Base-by-base conservation (phyloP, 371 early-diverging fungal genomes). In the Mucor sp. region DNA sequence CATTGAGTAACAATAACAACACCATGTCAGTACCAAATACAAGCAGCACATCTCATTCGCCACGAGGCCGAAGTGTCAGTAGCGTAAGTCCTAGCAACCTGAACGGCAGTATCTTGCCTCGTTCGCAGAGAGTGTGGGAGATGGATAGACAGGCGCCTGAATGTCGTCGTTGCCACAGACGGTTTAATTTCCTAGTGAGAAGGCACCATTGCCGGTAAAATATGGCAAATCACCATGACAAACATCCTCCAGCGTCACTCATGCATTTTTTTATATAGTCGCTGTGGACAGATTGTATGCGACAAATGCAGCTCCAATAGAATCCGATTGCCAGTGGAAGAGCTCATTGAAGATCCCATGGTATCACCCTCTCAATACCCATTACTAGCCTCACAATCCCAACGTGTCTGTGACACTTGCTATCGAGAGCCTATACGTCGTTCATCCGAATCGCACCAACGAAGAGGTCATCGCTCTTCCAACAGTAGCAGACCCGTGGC, bases 201-300 rank as follows among this genome's bases (percentile, higher is more conserved):
- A 87, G 92, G 57, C 94, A 92, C 67, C 93, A 93, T 69, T 93
- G 93, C 41, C 67, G 76, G 76, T 72, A 70, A 66, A 60, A 17
- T 28, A 21, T 41, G n/a, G n/a, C 30, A 50, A 23, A 14, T n/a
- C 11, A 12, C 12, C 19, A 21, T 23, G 50, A 25, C 3, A 50
- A 11, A 7, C 25, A 3, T 6, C 25, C 2, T 23, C 25, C 7
- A 50, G 25, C 11, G 25, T 23, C 11, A 25, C 50, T 50, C 9
- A 50, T 15, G 25, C 3, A 23, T 2, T 27, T 0, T 1, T 30
- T 23, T 6, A 33, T 6, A 17, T 66, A 85, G 87, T 50, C 88
- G 91, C 25, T 93, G 94, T 80, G 93, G 94, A 5, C 82, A 83
- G 23, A 84, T 93, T 48, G 89, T 90, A 23, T 93, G 94, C 69